Conservation (phyloP, 2,329 filamentous ascomycete genomes). For the Cryphonectria parasitica region DNA sequence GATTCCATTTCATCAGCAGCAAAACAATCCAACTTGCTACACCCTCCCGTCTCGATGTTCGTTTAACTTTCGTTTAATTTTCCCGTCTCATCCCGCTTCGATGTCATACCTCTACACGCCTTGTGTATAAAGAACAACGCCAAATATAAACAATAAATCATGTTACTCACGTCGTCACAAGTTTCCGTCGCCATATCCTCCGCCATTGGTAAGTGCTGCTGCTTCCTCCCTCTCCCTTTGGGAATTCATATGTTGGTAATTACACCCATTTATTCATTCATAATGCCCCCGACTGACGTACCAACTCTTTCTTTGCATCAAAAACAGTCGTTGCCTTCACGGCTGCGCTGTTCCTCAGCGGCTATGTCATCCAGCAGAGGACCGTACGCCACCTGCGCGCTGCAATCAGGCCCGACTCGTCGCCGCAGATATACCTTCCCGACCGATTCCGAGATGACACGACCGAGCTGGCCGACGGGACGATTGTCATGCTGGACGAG, state of each 20-base stretch:
- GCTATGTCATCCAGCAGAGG: conserved; percentile 85
- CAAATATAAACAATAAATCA: conserved; percentile 28
- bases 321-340: conserved; percentile 74
- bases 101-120: neutral
- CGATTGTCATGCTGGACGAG: conserved; percentile 50
- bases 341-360: conserved; percentile 80
- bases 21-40: conserved; percentile 5
- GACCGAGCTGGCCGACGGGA: conserved; percentile 52
- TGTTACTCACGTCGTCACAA: conserved; percentile 69
- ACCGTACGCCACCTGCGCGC: conserved; percentile 77
- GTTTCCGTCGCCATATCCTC: conserved; percentile 70
- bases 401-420: conserved; percentile 63
- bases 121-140: neutral
- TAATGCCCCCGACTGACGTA: neutral
- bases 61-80: no score
- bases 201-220: conserved; percentile 57
- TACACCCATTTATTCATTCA: neutral
- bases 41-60: conserved; percentile 18
- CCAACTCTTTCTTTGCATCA: conserved; percentile 24
- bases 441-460: conserved; percentile 53
- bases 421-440: conserved; percentile 54
- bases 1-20: neutral
- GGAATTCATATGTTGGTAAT: no score
- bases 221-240: conserved; percentile 7
- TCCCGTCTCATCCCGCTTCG: neutral